phyloP scores from a whole-genome alignment of 352 stramenopile species.

The Pythium periplocum region DNA sequence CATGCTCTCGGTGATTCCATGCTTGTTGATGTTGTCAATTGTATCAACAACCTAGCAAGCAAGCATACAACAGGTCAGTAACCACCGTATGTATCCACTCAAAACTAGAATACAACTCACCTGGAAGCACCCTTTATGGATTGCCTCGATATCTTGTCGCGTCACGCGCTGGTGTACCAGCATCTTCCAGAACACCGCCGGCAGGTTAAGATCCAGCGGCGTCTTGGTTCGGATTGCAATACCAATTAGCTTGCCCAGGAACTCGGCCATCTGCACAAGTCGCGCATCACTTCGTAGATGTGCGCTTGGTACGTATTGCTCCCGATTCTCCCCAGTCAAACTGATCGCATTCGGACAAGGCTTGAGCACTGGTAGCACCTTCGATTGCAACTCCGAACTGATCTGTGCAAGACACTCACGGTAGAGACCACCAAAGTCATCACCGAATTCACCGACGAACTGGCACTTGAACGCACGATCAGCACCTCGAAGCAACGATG shows the following conservation, averaged over 20 bases:
- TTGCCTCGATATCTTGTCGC: slow-evolving; percentile 76
- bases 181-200: slow-evolving; percentile 91
- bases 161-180: slow-evolving; percentile 77
- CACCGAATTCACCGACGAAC: slow-evolving; percentile 88
- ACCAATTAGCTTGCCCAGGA: slow-evolving; percentile 93
- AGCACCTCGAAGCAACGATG: slow-evolving; percentile 73
- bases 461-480: slow-evolving; percentile 90
- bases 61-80: slow-evolving; percentile 10
- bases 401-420: slow-evolving; percentile 87
- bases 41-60: slow-evolving; percentile 74
- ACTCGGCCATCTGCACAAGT: slow-evolving; percentile 88
- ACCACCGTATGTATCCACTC: background rate
- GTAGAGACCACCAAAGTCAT: slow-evolving; percentile 89
- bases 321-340: slow-evolving; percentile 83
- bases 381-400: slow-evolving; percentile 83
- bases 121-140: slow-evolving; percentile 83
- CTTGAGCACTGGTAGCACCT: slow-evolving; percentile 76
- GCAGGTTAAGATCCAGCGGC: slow-evolving; percentile 89
- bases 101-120: background rate
- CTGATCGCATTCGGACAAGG: slow-evolving; percentile 87
- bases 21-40: slow-evolving; percentile 72
- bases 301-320: slow-evolving; percentile 79
- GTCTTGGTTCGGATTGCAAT: slow-evolving; percentile 92
- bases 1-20: slow-evolving; percentile 78
- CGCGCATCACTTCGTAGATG: slow-evolving; percentile 42